A percentile compares a stretch with the other conserved stretches of the same genome.
phyloP scores from a whole-genome alignment of 2,329 filamentous ascomycete genomes.

The Phialophora tarda region DNA sequence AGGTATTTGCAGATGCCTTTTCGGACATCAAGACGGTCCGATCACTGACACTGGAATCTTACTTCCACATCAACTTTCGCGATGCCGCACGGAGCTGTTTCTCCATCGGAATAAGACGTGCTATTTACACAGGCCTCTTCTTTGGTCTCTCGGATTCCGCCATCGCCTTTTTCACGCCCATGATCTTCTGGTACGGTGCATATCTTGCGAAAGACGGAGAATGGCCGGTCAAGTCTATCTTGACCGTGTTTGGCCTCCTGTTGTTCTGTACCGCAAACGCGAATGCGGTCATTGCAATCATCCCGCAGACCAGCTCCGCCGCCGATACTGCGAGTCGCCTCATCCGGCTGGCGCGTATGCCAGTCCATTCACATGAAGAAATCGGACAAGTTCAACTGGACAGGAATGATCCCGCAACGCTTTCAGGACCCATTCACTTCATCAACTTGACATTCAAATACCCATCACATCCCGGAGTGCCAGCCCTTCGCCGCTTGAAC shows the following conservation, averaged over 20 bases:
- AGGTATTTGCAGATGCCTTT: conserved; percentile 75
- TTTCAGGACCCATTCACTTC: conserved; percentile 62
- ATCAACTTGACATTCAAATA: conserved; percentile 73
- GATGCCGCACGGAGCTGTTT: conserved; percentile 60
- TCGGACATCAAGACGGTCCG: conserved; percentile 79
- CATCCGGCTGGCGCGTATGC: conserved; percentile 66
- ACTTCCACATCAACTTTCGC: conserved; percentile 70
- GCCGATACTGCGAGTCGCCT: conserved; percentile 74
- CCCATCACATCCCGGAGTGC: conserved; percentile 59
- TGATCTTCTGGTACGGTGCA: conserved; percentile 84
- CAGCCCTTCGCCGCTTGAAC: conserved; percentile 68
- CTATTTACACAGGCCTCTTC: conserved; percentile 69
- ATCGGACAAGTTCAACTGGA: conserved; percentile 53
- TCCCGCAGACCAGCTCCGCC: conserved; percentile 80
- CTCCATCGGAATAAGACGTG: conserved; percentile 68
- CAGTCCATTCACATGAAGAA: conserved; percentile 63
- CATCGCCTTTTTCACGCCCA: conserved; percentile 72
- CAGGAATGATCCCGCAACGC: conserved; percentile 40
- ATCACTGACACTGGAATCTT: conserved; percentile 72
- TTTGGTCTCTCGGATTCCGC: conserved; percentile 79
- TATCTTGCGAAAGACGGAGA: conserved; percentile 62
- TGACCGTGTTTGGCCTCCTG: conserved; percentile 80
- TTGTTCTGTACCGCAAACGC: conserved; percentile 81
- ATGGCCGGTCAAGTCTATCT: conserved; percentile 62
- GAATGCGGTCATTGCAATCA: conserved; percentile 70